Evolutionary conservation across 139 green algal genomes (phyloP), one percentile per base, ranked within the genome.

Genomic region (Picochlorum sp.): DNA sequence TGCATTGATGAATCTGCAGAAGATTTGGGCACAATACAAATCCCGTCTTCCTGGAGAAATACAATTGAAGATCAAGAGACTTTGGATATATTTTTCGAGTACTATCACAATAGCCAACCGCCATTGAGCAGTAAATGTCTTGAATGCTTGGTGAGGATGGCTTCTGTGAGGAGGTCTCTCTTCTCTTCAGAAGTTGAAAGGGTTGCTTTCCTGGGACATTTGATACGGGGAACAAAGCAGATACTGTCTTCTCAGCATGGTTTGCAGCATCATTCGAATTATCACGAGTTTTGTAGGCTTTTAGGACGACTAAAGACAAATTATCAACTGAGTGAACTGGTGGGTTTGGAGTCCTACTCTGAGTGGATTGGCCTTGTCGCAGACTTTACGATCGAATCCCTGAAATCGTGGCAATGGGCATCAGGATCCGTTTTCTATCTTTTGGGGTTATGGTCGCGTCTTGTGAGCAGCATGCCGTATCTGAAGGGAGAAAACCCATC

Each of bases 301-400:
- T 78, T 98, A 43, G 90, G 90, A 5, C 71, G 92, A 5, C 69
- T 98, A 1, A 97, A 97, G 59, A 95, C 90, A 55, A 98, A 98
- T 73, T 98, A 97, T 76, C 92, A 98, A 74, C 81, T 96, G 3
- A 68, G 51, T 5, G 86, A 94, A 49, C 69, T 94, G 74, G 85
- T 93, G 56, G 10, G 69, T 6, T 81, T 94, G 33, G 85, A 95
- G n/a, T 72, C 72, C 37, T 98, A 97, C 70, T 58, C 55, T 18
- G 85, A 95, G 32, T 98, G 91, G 92, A 95, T 97, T 55, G 68
- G 82, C 65, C 72, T 85, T 36, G 88, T 98, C 18, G 89, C 86
- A 10, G 70, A 93, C 20, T 90, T 98, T 50, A 98, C 92, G 29
- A 74, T 93, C 33, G 70, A 61, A 37, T 76, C 51, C 7, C 73